Evolutionary conservation across 805 yeast species (phyloP), one percentile per base, ranked within the genome.

Genomic region (Pichia californica): DNA sequence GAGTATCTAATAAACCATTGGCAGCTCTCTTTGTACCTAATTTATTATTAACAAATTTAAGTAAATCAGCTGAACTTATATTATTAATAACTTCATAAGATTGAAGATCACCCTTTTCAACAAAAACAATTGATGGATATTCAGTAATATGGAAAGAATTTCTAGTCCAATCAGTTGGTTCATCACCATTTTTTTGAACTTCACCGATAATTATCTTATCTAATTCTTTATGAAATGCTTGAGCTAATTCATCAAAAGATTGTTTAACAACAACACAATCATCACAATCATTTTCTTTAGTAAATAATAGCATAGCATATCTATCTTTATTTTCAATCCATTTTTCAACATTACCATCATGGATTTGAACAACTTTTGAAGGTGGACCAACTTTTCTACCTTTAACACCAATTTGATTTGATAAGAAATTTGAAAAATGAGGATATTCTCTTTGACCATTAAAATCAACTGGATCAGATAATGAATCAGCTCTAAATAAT

Each of bases 191-290:
- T 36, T 74, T 66, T 44, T 72, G 74, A 14, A 77, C 74, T 43
- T 67, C 67, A 48, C 59, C 81, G 48, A 73, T 68, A 25, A 68
- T 47, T 27, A 76, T 49, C 30, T 57, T 60, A 25, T 61, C 67
- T 16, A 62, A 51, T 46, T 75, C 71, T 18, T 51, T 52, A 35
- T 63, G 70, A 36, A 73, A 72, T 3, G 71, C 61, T n/a, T 61
- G 56, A 5, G 84, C 81, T 40, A 79, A 61, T 39, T 62, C 48
- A 35, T 68, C 72, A 66, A 77, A 76, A 9, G 58, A 61, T 2
- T 83, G 82, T 45, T 68, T 65, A 51, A 80, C 61, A 16, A 63
- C 59, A 58, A 73, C 68, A 63, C 86, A 80, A 55, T 74, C 71
- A 18, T 67, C 71, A 56, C 86, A 79, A 16, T 52, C 48, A 2